A percentile compares a stretch with the other conserved stretches of the same genome.
Conservation (phyloP, 768 basidiomycete species). For the Pulveroboletus ravenelii region DNA sequence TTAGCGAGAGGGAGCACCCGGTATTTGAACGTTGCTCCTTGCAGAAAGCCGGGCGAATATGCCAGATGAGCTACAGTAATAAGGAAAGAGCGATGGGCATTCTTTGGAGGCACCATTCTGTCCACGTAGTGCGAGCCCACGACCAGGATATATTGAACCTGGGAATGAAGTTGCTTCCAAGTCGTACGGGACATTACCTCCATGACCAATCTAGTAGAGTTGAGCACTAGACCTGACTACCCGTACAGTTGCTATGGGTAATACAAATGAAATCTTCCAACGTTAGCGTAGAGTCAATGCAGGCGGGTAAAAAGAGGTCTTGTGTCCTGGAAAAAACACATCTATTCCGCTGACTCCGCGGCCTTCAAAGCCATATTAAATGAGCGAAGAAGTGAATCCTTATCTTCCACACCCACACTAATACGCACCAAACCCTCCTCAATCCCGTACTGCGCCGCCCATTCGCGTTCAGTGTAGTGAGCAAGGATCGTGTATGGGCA, state of each 20-base stretch:
- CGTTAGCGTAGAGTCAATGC: background rate
- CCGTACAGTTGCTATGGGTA: background rate
- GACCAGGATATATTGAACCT: no score
- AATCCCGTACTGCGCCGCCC: conserved; percentile 86
- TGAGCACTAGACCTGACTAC: background rate
- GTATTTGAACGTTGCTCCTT: no score
- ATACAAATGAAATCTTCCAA: background rate
- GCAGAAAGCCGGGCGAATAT: background rate
- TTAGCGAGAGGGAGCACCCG: no score
- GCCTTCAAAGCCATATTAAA: conserved; percentile 65
- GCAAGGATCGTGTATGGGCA: conserved; percentile 92
- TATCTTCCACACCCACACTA: conserved; percentile 87
- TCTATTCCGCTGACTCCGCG: conserved; percentile 49
- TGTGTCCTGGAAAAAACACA: background rate
- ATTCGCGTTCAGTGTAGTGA: conserved; percentile 84
- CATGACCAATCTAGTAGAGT: conserved; percentile 1
- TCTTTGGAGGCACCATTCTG: background rate
- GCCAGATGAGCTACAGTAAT: background rate
- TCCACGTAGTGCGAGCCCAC: background rate
- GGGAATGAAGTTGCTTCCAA: background rate
- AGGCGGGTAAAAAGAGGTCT: background rate
- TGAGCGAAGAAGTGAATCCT: conserved; percentile 45
- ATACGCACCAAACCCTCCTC: conserved; percentile 80
- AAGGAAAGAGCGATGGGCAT: background rate
- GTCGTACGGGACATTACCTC: background rate